Percentiles rank a stretch among this genome's conserved stretches.
These are phyloP conservation scores for Fusarium nanum DNA, from an alignment of 2,329 filamentous ascomycete species.

Conservation along the genomic window DNA sequence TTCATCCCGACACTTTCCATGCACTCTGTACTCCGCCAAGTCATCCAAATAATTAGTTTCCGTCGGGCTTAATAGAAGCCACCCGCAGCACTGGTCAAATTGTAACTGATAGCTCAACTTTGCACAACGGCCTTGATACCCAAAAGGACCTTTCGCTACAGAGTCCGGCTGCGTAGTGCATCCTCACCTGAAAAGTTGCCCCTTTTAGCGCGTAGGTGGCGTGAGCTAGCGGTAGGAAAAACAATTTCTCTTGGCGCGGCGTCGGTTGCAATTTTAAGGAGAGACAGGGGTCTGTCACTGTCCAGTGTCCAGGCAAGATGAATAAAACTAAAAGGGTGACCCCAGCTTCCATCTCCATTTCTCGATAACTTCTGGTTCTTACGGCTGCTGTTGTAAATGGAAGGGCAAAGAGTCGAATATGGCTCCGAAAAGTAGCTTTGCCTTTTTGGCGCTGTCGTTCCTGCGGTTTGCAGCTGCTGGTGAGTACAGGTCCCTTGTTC, in stretches of 20 bases:
- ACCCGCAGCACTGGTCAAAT: neutral
- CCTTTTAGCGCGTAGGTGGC: slow-evolving; percentile 40
- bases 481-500: slow-evolving; percentile 15
- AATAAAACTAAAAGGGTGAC: slow-evolving; percentile 40
- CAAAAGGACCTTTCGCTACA: slow-evolving; percentile 9
- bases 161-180: neutral
- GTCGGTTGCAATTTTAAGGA: slow-evolving; percentile 27
- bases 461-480: slow-evolving; percentile 41
- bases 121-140: slow-evolving; percentile 20
- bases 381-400: slow-evolving; percentile 30
- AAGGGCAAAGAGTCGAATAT: slow-evolving; percentile 38
- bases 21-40: neutral
- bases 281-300: slow-evolving; percentile 17
- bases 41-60: neutral
- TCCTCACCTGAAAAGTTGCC: slow-evolving; percentile 3
- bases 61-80: slow-evolving; percentile 1
- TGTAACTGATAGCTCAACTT: neutral
- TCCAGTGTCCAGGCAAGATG: slow-evolving; percentile 34
- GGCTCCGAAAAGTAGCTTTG: slow-evolving; percentile 43
- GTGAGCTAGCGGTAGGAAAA: slow-evolving; percentile 39
- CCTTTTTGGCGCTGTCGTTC: slow-evolving; percentile 42
- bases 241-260: slow-evolving; percentile 29
- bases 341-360: slow-evolving; percentile 1
- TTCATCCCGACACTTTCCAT: neutral
- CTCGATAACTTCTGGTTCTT: slow-evolving; percentile 18